Percentiles rank a stretch among this genome's conserved stretches.
Evolutionary conservation across 768 basidiomycete species (phyloP).

Genomic region (Boletellus emodensis): DNA sequence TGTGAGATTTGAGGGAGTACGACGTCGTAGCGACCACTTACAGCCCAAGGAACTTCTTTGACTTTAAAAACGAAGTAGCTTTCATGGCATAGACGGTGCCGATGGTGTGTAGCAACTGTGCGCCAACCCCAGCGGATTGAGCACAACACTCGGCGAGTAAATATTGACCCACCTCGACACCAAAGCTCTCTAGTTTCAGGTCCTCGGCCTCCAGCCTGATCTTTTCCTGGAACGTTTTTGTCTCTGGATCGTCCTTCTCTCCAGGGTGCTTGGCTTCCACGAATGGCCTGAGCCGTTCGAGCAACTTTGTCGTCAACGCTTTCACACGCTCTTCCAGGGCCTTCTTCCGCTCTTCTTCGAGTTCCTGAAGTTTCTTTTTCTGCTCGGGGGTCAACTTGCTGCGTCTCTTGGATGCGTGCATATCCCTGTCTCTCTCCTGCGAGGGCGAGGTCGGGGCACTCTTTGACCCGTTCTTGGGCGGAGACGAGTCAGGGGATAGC

Average conservation of each 20-base stretch:
- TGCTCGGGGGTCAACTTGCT: constrained; percentile 76
- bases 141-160: not conserved
- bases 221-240: constrained; percentile 66
- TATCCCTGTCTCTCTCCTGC: constrained; percentile 40
- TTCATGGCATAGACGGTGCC: constrained; percentile 93
- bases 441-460: constrained; percentile 22
- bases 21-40: constrained; percentile 37
- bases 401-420: constrained; percentile 31
- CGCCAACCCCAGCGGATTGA: not conserved
- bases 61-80: constrained; percentile 86
- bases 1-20: constrained; percentile 7
- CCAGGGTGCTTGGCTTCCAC: constrained; percentile 87
- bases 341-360: constrained; percentile 77
- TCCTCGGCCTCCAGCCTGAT: constrained; percentile 88
- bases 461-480: constrained; percentile 19
- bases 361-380: constrained; percentile 73
- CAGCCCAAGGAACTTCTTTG: constrained; percentile 87
- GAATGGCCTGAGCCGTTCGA: constrained; percentile 83
- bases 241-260: constrained; percentile 79
- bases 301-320: constrained; percentile 70
- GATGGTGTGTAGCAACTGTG: constrained; percentile 81
- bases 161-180: constrained; percentile 69
- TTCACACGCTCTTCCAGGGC: constrained; percentile 77
- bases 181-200: constrained; percentile 95
- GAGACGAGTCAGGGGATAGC: constrained; percentile 12